These are phyloP conservation scores for Hypoxylon sp. DNA, from an alignment of 2,329 filamentous ascomycete species.

Conservation along the genomic window DNA sequence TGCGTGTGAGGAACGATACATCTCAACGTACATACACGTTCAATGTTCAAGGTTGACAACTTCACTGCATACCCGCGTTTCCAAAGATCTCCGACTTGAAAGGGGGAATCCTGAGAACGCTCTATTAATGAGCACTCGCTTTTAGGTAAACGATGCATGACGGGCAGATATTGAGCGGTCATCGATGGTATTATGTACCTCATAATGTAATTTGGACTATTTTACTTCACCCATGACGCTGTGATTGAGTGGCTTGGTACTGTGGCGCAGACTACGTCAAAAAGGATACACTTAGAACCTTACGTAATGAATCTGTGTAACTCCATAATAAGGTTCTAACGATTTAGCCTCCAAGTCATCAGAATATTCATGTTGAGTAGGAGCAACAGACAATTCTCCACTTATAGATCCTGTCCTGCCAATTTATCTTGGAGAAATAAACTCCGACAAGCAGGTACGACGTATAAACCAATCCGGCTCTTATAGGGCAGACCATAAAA, in stretches of 20 bases:
- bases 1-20: constrained; percentile 10
- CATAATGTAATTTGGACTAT: not conserved
- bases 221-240: constrained; percentile 34
- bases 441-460: too few relatives aligned
- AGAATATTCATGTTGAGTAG: not conserved
- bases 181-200: constrained; percentile 12
- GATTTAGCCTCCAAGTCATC: not conserved
- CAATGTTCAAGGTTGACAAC: not conserved
- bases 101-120: not conserved
- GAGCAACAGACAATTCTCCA: not conserved
- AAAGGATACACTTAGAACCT: too few relatives aligned
- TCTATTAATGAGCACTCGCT: constrained; percentile 6
- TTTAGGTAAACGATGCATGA: constrained; percentile 20
- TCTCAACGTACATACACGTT: constrained; percentile 4
- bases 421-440: not conserved
- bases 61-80: not conserved
- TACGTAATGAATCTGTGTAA: not conserved
- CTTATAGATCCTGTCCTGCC: not conserved
- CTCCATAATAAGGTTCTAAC: not conserved
- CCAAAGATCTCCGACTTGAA: not conserved
- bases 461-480: not conserved
- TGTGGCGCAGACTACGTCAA: constrained; percentile 23
- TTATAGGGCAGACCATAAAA: not conserved
- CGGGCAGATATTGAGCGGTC: not conserved
- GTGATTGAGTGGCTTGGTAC: constrained; percentile 36